phyloP scores from a whole-genome alignment of 2,329 filamentous ascomycete species.

The Scytalidium lignicola region DNA sequence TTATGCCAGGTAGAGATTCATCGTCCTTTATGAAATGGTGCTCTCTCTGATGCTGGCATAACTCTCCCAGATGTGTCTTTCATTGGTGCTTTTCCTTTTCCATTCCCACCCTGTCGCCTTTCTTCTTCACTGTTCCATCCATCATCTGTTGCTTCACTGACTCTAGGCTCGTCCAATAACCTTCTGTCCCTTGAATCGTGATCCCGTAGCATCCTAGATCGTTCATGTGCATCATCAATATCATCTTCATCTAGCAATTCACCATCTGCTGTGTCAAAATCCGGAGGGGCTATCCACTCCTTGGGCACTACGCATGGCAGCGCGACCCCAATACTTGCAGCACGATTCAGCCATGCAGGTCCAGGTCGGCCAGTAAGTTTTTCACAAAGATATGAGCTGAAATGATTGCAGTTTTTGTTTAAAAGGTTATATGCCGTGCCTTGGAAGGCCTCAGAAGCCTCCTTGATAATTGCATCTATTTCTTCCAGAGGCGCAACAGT shows the following conservation, averaged over 20 bases:
- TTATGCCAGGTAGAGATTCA: conserved; percentile 8
- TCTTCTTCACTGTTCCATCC: conserved; percentile 44
- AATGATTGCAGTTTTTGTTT: conserved; percentile 85
- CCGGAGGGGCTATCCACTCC: conserved; percentile 77
- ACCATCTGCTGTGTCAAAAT: conserved; percentile 67
- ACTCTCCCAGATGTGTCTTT: conserved; percentile 46
- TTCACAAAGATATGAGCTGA: conserved; percentile 71
- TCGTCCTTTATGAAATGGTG: conserved; percentile 30
- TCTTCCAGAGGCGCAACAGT: conserved; percentile 64
- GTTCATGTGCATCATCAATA: conserved; percentile 46
- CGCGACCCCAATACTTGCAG: conserved; percentile 76
- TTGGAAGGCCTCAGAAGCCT: conserved; percentile 66
- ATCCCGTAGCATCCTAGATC: conserved; percentile 50
- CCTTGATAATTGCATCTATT: conserved; percentile 64
- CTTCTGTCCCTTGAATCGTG: conserved; percentile 23
- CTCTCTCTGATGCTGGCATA: conserved; percentile 48
- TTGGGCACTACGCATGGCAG: conserved; percentile 76
- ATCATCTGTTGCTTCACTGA: conserved; percentile 20
- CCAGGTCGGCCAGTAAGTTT: conserved; percentile 66
- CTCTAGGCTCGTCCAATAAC: conserved; percentile 15
- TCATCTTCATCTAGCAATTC: conserved; percentile 55
- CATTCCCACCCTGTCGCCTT: conserved; percentile 30
- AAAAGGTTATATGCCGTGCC: conserved; percentile 77
- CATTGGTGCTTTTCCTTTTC: conserved; percentile 31
- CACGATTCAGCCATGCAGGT: conserved; percentile 74